These are phyloP conservation scores for Globisporangium solare DNA, from an alignment of 352 stramenopile genomes.

Conservation along the genomic window DNA sequence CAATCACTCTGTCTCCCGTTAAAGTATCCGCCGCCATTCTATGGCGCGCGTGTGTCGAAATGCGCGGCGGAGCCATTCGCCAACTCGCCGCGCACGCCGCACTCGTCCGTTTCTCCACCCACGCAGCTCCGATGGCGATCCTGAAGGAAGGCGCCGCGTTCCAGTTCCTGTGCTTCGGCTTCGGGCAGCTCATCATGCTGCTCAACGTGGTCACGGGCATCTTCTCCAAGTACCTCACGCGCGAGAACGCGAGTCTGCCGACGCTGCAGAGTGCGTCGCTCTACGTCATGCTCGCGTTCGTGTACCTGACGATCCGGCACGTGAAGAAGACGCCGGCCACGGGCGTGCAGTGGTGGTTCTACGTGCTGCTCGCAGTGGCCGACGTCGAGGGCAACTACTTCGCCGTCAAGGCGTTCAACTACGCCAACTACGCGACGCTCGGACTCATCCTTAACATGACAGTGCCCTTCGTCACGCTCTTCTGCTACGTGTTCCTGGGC, in stretches of 20 bases:
- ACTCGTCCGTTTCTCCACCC: background rate
- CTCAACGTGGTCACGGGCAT: constrained; percentile 52
- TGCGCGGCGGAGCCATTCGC: background rate
- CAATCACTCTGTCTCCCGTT: too few species aligned
- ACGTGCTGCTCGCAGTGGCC: constrained; percentile 46
- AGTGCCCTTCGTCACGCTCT: constrained; percentile 59
- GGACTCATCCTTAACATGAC: constrained; percentile 67
- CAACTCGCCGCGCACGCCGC: background rate
- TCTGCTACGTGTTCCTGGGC: constrained; percentile 67
- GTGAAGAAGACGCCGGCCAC: constrained; percentile 28
- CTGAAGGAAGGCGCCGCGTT: constrained; percentile 18
- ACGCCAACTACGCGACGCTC: constrained; percentile 64
- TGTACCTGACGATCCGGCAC: constrained; percentile 42
- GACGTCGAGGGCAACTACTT: constrained; percentile 77
- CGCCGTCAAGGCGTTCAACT: constrained; percentile 64
- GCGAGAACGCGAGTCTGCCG: constrained; percentile 40
- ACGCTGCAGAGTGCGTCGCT: constrained; percentile 59
- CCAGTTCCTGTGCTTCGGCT: constrained; percentile 59
- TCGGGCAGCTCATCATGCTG: constrained; percentile 65
- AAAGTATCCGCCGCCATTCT: background rate
- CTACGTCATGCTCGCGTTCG: constrained; percentile 43
- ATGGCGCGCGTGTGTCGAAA: background rate
- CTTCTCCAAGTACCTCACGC: constrained; percentile 56
- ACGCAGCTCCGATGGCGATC: background rate
- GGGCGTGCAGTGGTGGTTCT: constrained; percentile 52